These are phyloP conservation scores for Tylopilus vinaceipallidus DNA, from an alignment of 768 basidiomycete genomes.

Conservation along the genomic window DNA sequence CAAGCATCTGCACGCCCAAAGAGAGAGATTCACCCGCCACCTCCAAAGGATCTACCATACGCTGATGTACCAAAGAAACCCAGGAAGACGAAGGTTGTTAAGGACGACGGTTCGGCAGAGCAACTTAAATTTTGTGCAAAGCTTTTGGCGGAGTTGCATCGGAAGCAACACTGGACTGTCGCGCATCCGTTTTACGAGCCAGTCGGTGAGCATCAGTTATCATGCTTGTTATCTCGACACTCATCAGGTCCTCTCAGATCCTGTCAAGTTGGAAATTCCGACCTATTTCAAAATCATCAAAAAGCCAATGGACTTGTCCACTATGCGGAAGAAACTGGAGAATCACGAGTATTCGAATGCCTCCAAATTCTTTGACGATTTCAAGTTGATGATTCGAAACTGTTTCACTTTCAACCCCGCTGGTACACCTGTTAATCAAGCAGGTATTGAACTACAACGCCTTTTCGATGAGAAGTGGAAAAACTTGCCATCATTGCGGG, in stretches of 20 bases:
- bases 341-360: constrained; percentile 73
- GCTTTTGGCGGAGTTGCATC: constrained; percentile 69
- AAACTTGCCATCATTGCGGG: constrained; percentile 60
- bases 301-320: constrained; percentile 92
- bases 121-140: constrained; percentile 84
- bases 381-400: constrained; percentile 93
- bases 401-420: constrained; percentile 91
- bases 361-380: constrained; percentile 82
- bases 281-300: constrained; percentile 86
- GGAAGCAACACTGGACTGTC: constrained; percentile 70
- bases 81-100: constrained; percentile 56
- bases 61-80: constrained; percentile 71
- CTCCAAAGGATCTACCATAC: constrained; percentile 87
- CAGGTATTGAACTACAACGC: constrained; percentile 80
- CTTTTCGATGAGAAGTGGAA: constrained; percentile 95
- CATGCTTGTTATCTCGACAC: neutral
- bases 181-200: constrained; percentile 91
- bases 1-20: constrained; percentile 75
- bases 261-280: constrained; percentile 75
- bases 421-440: constrained; percentile 81
- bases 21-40: constrained; percentile 95
- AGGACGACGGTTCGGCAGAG: constrained; percentile 69
- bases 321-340: constrained; percentile 85
- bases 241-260: constrained; percentile 47
- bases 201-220: constrained; percentile 64